Base-by-base conservation (phyloP, 2,329 filamentous ascomycete species). In the Scopulariopsis brevicaulis region DNA sequence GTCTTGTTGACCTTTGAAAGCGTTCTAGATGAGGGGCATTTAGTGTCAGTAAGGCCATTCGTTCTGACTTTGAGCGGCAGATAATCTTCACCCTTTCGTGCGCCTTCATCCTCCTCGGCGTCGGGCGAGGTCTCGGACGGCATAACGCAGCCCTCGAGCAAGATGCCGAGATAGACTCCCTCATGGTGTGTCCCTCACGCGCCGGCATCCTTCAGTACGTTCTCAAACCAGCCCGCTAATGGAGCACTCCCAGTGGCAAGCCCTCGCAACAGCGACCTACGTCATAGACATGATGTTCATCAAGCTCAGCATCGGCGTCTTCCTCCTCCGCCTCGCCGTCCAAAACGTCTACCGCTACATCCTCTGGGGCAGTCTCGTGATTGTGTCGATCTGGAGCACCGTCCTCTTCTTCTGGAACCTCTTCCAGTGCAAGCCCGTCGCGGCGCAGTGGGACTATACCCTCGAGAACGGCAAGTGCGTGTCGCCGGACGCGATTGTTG, bases 261-360 rank as follows among this genome's bases (percentile, higher is more conserved):
- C 78, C 25, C 63, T 81, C 34, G 75, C 76, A 12, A 77, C 77
- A 1, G 75, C 73, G 7, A 74, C 74, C 2, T 81, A 81, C 58
- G 68, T 81, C 52, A 61, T 75, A 11, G 72, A 79, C 60, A 82
- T 82, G 78, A 75, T 80, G 72, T 75, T 82, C 60, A 75, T 80
- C 67, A 82, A 82, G 66, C 67, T 81, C 55, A 79, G 79, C 66
- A 80, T 82, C 54, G 76, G 74, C 37, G 68, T 81, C 59, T 80
- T 80, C 60, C 71, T 81, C 10, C 65, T 82, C 20, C 72, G 77
- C 6, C 68, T 81, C 18, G 74, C 77, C 1, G 70, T 72, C 3
- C 68, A 73, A 50, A 73, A 68, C 53, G 65, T 73, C 22, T 82
- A 81, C 64, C 75, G 70, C 24, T 78, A 73, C 64, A 76, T 75